A percentile compares a stretch with the other conserved stretches of the same genome.
Conservation (phyloP, 768 basidiomycete species). For the Mycena leptocephala region DNA sequence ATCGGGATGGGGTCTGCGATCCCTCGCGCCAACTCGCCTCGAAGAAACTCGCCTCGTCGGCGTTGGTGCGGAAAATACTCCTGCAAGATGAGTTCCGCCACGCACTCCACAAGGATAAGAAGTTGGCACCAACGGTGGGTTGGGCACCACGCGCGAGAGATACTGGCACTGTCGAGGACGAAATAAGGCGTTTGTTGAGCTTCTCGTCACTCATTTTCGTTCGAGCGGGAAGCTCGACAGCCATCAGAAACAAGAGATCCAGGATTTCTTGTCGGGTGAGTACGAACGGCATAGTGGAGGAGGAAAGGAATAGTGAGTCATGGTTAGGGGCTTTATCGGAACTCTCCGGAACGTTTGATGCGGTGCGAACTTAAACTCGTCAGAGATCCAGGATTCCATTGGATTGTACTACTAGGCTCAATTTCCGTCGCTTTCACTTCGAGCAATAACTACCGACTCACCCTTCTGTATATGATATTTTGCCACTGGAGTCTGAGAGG, state of each 20-base stretch:
- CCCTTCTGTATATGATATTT: too few relatives aligned
- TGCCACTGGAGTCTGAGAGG: too few relatives aligned
- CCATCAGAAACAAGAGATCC: neutral
- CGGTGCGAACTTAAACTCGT: too few relatives aligned
- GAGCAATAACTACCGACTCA: too few relatives aligned
- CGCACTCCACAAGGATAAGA: neutral
- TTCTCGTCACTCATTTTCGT: conserved; percentile 15
- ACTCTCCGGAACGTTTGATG: too few relatives aligned
- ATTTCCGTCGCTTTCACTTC: too few relatives aligned
- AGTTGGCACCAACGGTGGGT: conserved; percentile 9
- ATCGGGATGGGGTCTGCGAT: conserved; percentile 9
- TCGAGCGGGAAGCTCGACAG: conserved; percentile 13
- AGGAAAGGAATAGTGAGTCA: too few relatives aligned
- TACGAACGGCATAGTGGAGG: neutral
- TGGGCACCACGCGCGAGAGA: conserved; percentile 19
- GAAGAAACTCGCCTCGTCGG: conserved; percentile 2
- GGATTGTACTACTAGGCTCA: too few relatives aligned
- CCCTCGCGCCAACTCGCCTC: neutral
- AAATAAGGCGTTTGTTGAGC: conserved; percentile 19
- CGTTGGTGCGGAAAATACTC: neutral
- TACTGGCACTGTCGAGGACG: conserved; percentile 26
- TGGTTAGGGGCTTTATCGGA: too few relatives aligned
- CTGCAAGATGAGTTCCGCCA: neutral
- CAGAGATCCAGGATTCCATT: too few relatives aligned
- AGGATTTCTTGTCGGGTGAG: conserved; percentile 13